Conservation (phyloP, 148 eudicot species). For the Spergularia marina region DNA sequence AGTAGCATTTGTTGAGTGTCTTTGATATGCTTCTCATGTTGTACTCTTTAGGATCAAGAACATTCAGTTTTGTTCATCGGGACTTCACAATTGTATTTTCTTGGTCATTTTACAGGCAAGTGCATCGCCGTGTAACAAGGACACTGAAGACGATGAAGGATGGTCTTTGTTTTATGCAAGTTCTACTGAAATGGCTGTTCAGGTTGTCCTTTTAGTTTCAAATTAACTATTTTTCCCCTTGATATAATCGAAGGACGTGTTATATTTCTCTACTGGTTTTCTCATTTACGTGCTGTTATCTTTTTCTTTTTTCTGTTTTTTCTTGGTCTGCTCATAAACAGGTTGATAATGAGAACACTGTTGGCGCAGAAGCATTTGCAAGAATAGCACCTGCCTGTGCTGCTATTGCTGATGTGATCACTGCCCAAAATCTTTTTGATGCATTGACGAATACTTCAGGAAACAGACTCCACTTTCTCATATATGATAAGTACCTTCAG, state of each 20-base stretch:
- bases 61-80: too few relatives aligned
- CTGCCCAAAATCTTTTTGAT: constrained; percentile 81
- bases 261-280: too few relatives aligned
- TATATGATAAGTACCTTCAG: constrained; percentile 74
- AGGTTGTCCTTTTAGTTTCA: constrained; percentile 39
- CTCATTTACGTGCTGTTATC: too few relatives aligned
- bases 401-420: constrained; percentile 63
- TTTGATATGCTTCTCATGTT: not conserved
- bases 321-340: constrained; percentile 12
- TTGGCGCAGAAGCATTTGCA: constrained; percentile 72
- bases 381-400: constrained; percentile 80
- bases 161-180: constrained; percentile 75
- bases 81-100: not conserved
- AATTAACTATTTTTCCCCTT: too few relatives aligned
- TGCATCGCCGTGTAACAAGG: constrained; percentile 38
- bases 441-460: constrained; percentile 64
- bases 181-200: constrained; percentile 71
- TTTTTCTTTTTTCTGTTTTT: not conserved
- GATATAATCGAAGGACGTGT: too few relatives aligned
- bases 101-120: constrained; percentile 41
- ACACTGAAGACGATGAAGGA: constrained; percentile 64
- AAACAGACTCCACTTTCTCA: constrained; percentile 72
- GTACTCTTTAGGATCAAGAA: too few relatives aligned
- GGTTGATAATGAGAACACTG: constrained; percentile 78
- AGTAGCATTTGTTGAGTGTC: not conserved